Evolutionary conservation across 306 rosid species (phyloP).

Genomic region (Dryas drummondii): DNA sequence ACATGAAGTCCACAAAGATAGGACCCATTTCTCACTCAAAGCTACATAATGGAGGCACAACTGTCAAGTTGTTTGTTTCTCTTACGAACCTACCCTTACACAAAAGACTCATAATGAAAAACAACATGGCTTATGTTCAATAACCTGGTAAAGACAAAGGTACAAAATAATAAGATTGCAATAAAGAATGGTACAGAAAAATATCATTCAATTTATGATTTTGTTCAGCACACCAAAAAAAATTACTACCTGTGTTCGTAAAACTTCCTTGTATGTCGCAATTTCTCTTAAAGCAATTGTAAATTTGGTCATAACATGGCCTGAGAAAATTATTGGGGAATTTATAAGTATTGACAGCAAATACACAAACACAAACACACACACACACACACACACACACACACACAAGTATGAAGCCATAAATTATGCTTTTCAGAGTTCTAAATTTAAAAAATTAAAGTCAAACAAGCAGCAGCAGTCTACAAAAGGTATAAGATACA

Average conservation of each 20-base stretch:
- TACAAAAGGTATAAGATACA: neutral
- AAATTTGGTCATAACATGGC: conserved; percentile 86
- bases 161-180: neutral
- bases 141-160: neutral
- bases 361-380: conserved; percentile 8
- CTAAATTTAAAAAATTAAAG: neutral
- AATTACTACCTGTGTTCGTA: conserved; percentile 81
- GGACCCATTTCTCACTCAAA: neutral
- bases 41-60: neutral
- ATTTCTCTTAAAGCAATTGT: conserved; percentile 90
- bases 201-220: neutral
- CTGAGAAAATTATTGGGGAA: conserved; percentile 35
- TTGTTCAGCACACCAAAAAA: neutral
- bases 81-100: neutral
- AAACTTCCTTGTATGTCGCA: conserved; percentile 88
- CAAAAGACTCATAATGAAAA: neutral
- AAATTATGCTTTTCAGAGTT: neutral
- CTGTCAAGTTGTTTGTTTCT: neutral
- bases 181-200: neutral
- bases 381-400: neutral
- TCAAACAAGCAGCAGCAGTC: neutral
- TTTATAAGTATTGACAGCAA: neutral
- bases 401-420: neutral
- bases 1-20: neutral
- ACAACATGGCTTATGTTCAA: neutral